A percentile compares a stretch with the other conserved stretches of the same genome.
Conservation (phyloP, 1,284 basidiomycete genomes). For the Boletellus deceptivus region DNA sequence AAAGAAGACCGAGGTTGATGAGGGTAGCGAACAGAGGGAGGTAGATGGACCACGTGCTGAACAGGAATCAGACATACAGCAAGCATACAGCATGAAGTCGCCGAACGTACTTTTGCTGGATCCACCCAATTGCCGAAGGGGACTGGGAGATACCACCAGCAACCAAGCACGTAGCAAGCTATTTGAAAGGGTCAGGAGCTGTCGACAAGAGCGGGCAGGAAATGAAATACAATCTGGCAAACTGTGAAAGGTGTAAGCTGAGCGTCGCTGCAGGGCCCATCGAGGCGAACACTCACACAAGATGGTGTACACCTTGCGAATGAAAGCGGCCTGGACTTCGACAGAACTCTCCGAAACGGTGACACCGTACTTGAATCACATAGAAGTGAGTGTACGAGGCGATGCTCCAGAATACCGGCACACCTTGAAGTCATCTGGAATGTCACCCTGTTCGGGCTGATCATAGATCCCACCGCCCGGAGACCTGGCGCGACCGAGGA, state of each 20-base stretch:
- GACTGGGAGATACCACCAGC: conserved; percentile 67
- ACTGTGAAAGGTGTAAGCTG: conserved; percentile 39
- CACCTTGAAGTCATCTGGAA: conserved; percentile 86
- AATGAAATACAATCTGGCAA: conserved; percentile 60
- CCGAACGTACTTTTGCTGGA: conserved; percentile 59
- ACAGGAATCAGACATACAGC: conserved; percentile 15
- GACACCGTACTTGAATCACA: conserved; percentile 62
- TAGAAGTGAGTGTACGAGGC: conserved; percentile 8
- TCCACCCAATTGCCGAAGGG: conserved; percentile 56
- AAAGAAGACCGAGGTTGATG: conserved; percentile 72
- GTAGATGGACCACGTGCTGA: conserved; percentile 72
- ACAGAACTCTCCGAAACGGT: conserved; percentile 70
- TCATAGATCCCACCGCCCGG: conserved; percentile 58
- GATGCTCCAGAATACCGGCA: conserved; percentile 11
- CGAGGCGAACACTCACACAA: conserved; percentile 55
- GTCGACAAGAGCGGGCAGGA: not conserved
- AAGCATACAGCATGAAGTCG: conserved; percentile 1
- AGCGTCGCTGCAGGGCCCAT: conserved; percentile 3
- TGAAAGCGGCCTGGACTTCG: conserved; percentile 71
- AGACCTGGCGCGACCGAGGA: conserved; percentile 45
- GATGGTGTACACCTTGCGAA: conserved; percentile 81
- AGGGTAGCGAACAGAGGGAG: conserved; percentile 73
- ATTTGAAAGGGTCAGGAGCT: conserved; percentile 11
- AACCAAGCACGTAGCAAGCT: conserved; percentile 71
- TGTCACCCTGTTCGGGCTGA: conserved; percentile 65